These are phyloP conservation scores for Collariella sp. DNA, from an alignment of 495 filamentous ascomycete genomes.

Conservation along the genomic window DNA sequence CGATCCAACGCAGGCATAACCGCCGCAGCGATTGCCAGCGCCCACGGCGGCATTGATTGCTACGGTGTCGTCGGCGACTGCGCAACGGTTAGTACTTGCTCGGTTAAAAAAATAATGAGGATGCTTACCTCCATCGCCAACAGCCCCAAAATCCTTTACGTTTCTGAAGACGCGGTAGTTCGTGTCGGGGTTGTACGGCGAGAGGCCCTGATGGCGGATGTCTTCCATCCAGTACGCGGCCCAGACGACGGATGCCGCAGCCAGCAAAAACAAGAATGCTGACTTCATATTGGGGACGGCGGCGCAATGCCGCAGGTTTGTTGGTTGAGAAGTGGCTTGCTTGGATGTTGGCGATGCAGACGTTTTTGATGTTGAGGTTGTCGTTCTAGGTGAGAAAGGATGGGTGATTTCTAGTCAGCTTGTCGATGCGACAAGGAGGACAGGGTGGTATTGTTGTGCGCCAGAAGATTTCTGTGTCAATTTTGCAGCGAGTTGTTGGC, in stretches of 20 bases:
- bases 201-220: slow-evolving; percentile 34
- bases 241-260: slow-evolving; percentile 6
- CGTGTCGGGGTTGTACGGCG: slow-evolving; percentile 31
- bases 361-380: too few species aligned
- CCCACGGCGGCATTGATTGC: slow-evolving; percentile 78
- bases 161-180: slow-evolving; percentile 69
- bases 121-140: slow-evolving; percentile 51
- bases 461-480: too few species aligned
- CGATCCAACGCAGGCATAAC: slow-evolving; percentile 63
- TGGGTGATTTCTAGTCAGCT: too few species aligned
- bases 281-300: slow-evolving; percentile 8
- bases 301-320: not conserved
- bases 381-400: too few species aligned
- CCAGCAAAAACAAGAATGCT: slow-evolving; percentile 5
- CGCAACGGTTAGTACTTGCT: not conserved
- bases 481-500: too few species aligned
- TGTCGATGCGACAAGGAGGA: too few species aligned
- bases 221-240: slow-evolving; percentile 32
- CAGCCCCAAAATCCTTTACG: slow-evolving; percentile 72
- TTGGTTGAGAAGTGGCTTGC: not conserved
- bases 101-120: not conserved
- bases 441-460: too few species aligned
- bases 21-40: slow-evolving; percentile 65
- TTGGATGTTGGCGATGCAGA: not conserved
- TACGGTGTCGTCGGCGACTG: slow-evolving; percentile 71